Percentiles rank a stretch among this genome's conserved stretches.
phyloP scores from a whole-genome alignment of 2,329 filamentous ascomycete genomes.

The Fusarium nematophilum region DNA sequence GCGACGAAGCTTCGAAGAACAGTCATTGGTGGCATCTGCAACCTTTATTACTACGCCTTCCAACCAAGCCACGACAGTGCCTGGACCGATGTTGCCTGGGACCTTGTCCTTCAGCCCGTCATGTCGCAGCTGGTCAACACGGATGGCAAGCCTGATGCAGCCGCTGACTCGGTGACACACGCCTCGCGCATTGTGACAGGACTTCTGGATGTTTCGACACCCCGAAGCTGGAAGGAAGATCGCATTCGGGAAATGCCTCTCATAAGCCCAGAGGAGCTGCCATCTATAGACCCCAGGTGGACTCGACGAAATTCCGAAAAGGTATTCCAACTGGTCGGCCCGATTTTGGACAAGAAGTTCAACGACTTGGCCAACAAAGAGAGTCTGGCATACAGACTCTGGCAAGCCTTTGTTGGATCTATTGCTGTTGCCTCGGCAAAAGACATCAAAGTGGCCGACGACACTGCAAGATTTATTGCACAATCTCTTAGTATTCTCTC shows the following conservation, averaged over 20 bases:
- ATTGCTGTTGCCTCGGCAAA: constrained; percentile 78
- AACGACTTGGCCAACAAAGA: constrained; percentile 70
- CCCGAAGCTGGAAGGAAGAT: constrained; percentile 78
- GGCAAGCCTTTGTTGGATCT: constrained; percentile 70
- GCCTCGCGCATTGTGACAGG: constrained; percentile 77
- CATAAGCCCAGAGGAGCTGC: constrained; percentile 78
- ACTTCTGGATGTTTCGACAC: constrained; percentile 71
- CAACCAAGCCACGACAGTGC: constrained; percentile 73
- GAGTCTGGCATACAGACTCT: constrained; percentile 65
- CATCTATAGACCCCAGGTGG: constrained; percentile 87
- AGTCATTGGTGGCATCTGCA: constrained; percentile 78
- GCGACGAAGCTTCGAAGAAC: constrained; percentile 60
- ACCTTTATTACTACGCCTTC: constrained; percentile 84
- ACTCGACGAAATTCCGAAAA: constrained; percentile 75
- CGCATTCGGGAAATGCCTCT: constrained; percentile 71
- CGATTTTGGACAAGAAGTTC: constrained; percentile 71
- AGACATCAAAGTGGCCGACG: constrained; percentile 88
- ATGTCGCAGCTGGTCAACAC: constrained; percentile 65
- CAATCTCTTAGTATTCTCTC: constrained; percentile 76
- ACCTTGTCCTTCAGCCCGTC: constrained; percentile 74
- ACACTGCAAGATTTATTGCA: constrained; percentile 84
- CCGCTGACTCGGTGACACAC: constrained; percentile 65
- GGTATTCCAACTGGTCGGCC: constrained; percentile 71
- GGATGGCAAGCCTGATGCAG: constrained; percentile 50
- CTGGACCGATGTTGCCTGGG: constrained; percentile 84